Base-by-base conservation (phyloP, 2,329 filamentous ascomycete genomes). In the Colletotrichum sp. region DNA sequence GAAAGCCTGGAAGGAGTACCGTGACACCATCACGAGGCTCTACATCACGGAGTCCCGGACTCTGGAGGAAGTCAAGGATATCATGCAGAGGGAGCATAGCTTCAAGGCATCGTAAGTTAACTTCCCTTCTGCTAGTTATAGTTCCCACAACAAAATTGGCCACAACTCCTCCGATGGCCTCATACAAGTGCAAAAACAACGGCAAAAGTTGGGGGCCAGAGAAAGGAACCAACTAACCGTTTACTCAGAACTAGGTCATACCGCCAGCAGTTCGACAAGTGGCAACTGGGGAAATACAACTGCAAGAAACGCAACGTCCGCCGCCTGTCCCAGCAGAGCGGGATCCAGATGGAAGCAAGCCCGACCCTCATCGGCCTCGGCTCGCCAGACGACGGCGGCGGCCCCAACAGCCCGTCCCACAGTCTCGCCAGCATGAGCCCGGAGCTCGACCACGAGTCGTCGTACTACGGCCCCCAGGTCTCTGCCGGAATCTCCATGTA, bases 241-340 rank as follows among this genome's bases (percentile, higher is more conserved):
- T 19, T 22, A 3, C 13, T 12, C 25, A 83, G 82, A 19, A 84
- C 82, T n/a, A 86, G 88, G 68, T 87, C 88, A 4, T 90, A 89
- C 78, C 83, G 88, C 25, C 87, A 87, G n/a, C 84, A 86, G 48
- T 85, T 90, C 76, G 83, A 86, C 28, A 83, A 80, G 74, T 90
- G 88, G 88, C 78, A 82, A 6, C 78, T 88, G 57, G 80, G 82
- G 78, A 90, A 90, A 79, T 90, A 90, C 80, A 88, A 86, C 69
- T 84, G 85, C 79, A 86, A 82, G 77, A 82, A 82, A 66, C 81
- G 81, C 80, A 84, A 83, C 66, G 80, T 79, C 57, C 85, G 76
- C 75, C 74, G 74, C 27, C 70, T 44, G 59, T 44, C 61, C 32
- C 73, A 57, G 48, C 61, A 70, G 36, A 28, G 15, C 15, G 55